Evolutionary conservation across 805 yeast genomes (phyloP).

Genomic region (Candida caryicola): DNA sequence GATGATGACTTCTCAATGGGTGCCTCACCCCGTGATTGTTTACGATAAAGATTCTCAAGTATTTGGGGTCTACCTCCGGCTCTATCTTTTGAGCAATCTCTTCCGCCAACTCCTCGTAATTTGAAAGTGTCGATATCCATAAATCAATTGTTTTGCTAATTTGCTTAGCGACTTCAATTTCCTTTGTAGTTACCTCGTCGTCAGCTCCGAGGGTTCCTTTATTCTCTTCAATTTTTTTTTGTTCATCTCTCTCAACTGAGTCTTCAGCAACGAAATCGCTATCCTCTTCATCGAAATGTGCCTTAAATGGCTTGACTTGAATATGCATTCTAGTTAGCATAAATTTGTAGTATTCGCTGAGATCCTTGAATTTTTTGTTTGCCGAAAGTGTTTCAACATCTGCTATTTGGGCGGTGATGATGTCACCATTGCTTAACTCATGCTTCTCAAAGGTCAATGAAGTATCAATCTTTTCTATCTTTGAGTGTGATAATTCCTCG

Average conservation of each 20-base stretch:
- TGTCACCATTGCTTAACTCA: slow-evolving; percentile 70
- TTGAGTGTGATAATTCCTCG: slow-evolving; percentile 62
- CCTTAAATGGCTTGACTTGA: slow-evolving; percentile 44
- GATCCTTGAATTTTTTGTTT: slow-evolving; percentile 20
- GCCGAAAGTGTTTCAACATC: slow-evolving; percentile 20
- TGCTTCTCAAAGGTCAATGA: slow-evolving; percentile 47
- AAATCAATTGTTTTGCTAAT: slow-evolving; percentile 44
- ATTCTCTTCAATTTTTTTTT: neutral
- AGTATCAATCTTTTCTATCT: slow-evolving; percentile 44
- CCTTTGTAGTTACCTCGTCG: slow-evolving; percentile 13
- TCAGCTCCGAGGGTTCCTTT: slow-evolving; percentile 5
- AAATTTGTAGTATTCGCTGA: slow-evolving; percentile 50
- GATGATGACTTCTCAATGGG: slow-evolving; percentile 38
- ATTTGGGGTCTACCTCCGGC: slow-evolving; percentile 50
- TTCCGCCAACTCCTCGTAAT: slow-evolving; percentile 59
- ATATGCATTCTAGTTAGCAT: slow-evolving; percentile 61
- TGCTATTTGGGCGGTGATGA: slow-evolving; percentile 41
- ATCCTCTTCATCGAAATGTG: slow-evolving; percentile 48
- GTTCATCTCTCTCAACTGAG: neutral
- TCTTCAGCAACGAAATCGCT: slow-evolving; percentile 40
- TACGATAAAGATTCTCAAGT: slow-evolving; percentile 64
- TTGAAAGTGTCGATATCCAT: slow-evolving; percentile 64
- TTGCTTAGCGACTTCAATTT: slow-evolving; percentile 18
- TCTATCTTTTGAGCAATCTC: slow-evolving; percentile 53
- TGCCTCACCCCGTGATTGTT: slow-evolving; percentile 55